Evolutionary conservation across 768 basidiomycete species (phyloP), one percentile per base, ranked within the genome.

Genomic region (Pleurotus tuoliensis): DNA sequence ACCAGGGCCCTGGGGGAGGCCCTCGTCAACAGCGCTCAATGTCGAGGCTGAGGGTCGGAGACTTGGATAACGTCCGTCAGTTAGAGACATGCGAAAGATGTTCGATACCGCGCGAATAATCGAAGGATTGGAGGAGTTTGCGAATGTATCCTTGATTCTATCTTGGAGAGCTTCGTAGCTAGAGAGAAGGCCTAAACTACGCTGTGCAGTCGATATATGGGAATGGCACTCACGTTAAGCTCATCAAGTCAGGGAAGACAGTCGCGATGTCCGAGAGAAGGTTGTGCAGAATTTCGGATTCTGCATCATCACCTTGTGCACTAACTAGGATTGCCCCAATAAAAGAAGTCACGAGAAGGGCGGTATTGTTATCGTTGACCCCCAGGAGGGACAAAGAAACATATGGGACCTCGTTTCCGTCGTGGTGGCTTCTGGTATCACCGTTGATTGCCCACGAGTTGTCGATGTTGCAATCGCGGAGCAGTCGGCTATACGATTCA

Each of bases 101-200:
- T 77, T 84, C n/a, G 90, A 88, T 25, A 84, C 86, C 9, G 85
- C 80, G 40, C 78, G 78, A 57, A 92, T 82, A 63, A 92, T 86
- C 2, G 75, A 73, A 9, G 89, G 76, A 60, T 90, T 92, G 13
- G 87, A 83, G 3, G 87, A 84, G 56, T 79, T 85, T 15, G 85
- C 79, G 63, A 92, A 87, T 0, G 82, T 77, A 18, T 87, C 87
- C 61, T 82, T 84, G 64, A 93, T 83, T 58, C 82, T 83, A 56
- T 91, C 89, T 67, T 89, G 84, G 54, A 93, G 63, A 50, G 79
- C 80, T 41, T 92, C 90, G 59, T 89, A 92, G 15, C 92, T 93
- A 58, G 3, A 20, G 20, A 40, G 56, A 25, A 5, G 49, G 37
- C 13, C 41, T 53, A n/a, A 16, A 34, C 2, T 3, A 34, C 11